These are phyloP conservation scores for Chytridium lagenaria DNA, from an alignment of 371 early-diverging fungal genomes.

Conservation along the genomic window DNA sequence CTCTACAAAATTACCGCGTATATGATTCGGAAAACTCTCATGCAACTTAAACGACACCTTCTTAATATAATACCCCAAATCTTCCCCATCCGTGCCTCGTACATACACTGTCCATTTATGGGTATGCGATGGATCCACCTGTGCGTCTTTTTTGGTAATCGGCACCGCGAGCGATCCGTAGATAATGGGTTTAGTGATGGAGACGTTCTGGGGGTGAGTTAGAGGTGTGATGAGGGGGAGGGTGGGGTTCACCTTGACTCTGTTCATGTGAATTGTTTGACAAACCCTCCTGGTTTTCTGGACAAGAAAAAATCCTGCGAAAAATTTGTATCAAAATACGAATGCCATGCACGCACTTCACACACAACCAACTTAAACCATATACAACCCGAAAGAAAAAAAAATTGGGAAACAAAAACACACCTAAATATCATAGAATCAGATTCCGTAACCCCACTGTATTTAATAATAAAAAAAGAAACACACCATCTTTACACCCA, in stretches of 20 bases:
- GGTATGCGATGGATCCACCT: constrained; percentile 54
- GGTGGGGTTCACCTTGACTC: not conserved
- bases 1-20: constrained; percentile 65
- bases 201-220: constrained; percentile 25
- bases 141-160: constrained; percentile 38
- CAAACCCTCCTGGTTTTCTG: too few relatives aligned
- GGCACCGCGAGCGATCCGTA: constrained; percentile 52
- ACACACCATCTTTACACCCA: too few relatives aligned
- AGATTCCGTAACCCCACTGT: too few relatives aligned
- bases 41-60: constrained; percentile 95
- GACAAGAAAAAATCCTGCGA: too few relatives aligned
- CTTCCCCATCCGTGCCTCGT: constrained; percentile 83
- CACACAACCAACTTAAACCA: too few relatives aligned
- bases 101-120: constrained; percentile 79
- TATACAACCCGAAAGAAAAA: not conserved
- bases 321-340: too few relatives aligned
- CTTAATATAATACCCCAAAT: constrained; percentile 82
- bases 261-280: not conserved
- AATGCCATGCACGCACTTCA: too few relatives aligned
- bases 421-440: too few relatives aligned
- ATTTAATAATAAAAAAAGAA: too few relatives aligned
- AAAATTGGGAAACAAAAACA: not conserved
- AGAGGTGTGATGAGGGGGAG: not conserved
- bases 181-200: constrained; percentile 45
- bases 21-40: constrained; percentile 91